Conservation (phyloP, 441 rosid species). For the Biscutella laevigata region DNA sequence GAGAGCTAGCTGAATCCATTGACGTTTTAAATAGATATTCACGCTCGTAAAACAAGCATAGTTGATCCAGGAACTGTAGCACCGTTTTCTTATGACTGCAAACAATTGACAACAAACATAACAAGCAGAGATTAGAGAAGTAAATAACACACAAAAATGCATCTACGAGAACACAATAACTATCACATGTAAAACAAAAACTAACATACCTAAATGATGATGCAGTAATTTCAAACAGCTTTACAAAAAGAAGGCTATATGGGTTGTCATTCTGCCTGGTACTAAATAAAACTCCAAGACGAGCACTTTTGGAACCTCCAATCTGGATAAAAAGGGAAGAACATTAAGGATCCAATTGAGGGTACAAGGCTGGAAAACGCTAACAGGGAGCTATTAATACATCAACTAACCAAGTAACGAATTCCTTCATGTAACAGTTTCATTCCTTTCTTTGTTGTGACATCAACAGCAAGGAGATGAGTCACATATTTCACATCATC, state of each 20-base stretch:
- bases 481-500: conserved; percentile 92
- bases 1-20: conserved; percentile 35
- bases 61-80: conserved; percentile 65
- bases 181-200: conserved; percentile 15
- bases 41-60: conserved; percentile 67
- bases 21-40: conserved; percentile 48
- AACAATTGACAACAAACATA: conserved; percentile 23
- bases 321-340: conserved; percentile 45
- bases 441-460: conserved; percentile 64
- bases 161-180: neutral
- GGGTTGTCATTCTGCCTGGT: conserved; percentile 43
- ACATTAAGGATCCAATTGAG: conserved; percentile 20
- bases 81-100: conserved; percentile 74
- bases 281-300: conserved; percentile 75
- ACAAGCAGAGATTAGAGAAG: neutral
- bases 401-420: conserved; percentile 60
- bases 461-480: conserved; percentile 80
- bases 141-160: conserved; percentile 3
- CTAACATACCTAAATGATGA: conserved; percentile 64
- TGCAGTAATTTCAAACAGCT: conserved; percentile 58
- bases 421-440: conserved; percentile 87
- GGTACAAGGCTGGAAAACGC: conserved; percentile 3
- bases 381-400: conserved; percentile 13
- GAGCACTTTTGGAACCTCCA: conserved; percentile 69
- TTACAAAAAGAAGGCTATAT: conserved; percentile 51